Conservation (phyloP, 768 basidiomycete genomes). For the Podaxis sp. region DNA sequence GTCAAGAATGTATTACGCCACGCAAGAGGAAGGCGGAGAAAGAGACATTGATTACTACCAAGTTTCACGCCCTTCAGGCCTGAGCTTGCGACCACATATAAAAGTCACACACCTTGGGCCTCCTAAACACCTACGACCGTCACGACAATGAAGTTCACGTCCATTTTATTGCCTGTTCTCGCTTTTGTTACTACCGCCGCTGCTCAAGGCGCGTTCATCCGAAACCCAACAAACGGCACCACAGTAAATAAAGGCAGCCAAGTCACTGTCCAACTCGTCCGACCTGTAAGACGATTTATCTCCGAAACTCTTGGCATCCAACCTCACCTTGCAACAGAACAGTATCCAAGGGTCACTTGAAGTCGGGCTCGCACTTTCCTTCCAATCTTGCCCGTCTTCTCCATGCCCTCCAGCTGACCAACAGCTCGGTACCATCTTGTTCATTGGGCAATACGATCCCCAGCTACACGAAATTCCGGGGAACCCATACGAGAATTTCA, state of each 20-base stretch:
- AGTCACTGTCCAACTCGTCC: slow-evolving; percentile 41
- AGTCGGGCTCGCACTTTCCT: slow-evolving; percentile 28
- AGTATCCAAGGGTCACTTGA: slow-evolving; percentile 20
- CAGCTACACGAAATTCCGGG: slow-evolving; percentile 13
- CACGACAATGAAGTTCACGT: slow-evolving; percentile 15
- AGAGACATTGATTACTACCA: not conserved
- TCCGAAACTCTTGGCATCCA: slow-evolving; percentile 11
- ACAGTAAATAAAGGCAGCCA: slow-evolving; percentile 30
- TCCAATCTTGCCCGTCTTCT: slow-evolving; percentile 19
- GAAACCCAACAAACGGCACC: slow-evolving; percentile 31
- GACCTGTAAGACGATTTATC: slow-evolving; percentile 32
- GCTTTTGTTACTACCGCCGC: slow-evolving; percentile 28
- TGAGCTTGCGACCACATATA: not conserved
- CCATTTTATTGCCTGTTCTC: slow-evolving; percentile 24
- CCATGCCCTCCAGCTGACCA: slow-evolving; percentile 21
- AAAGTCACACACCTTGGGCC: not conserved
- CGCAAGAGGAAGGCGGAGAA: too few species aligned
- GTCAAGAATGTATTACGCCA: too few species aligned
- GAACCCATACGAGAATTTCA: slow-evolving; percentile 26
- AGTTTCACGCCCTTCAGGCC: not conserved
- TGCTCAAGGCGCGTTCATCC: slow-evolving; percentile 39
- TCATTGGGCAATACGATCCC: slow-evolving; percentile 29
- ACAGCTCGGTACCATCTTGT: slow-evolving; percentile 27
- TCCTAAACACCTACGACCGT: not conserved
- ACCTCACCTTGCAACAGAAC: slow-evolving; percentile 29